Base-by-base conservation (phyloP, 139 green algal genomes). In the Pseudopediastrum boryanum region DNA sequence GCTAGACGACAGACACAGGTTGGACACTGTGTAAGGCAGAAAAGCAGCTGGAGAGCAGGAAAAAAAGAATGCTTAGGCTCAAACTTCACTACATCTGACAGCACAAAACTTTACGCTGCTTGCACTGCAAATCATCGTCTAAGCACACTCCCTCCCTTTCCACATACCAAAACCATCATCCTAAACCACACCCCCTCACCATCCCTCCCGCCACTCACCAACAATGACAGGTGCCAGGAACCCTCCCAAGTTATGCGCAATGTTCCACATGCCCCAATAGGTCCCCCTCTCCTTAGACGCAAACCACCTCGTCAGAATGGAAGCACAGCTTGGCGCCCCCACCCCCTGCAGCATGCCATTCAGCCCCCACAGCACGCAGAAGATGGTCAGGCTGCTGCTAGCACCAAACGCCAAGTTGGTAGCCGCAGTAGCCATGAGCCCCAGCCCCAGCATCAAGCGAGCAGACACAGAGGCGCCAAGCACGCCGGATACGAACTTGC, bases 181-280 rank as follows among this genome's bases (percentile, higher is more conserved):
- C n/a, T n/a, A n/a, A n/a, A n/a, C n/a, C n/a, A n/a, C n/a, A n/a
- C n/a, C n/a, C n/a, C n/a, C n/a, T n/a, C n/a, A n/a, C n/a, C n/a
- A n/a, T 12, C 46, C 46, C 13, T 12, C 46, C 13, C 12, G 46
- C 23, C n/a, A 41, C 73, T 61, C 44, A 46, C 94, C 94, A 2
- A 93, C 94, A 23, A 98, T 83, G 56, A 98, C 88, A 41, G 94
- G 94, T 1, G 94, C 94, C 35, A 85, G 36, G 77, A 98, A 98
- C 36, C 94, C 94, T 12, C 94, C 94, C 48, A 98, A 72, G 86
- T 98, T 98, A 86, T 98, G 93, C 41, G 89, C 90, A 64, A 96
- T 96, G 70, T 89, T 93, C 88, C 88, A 93, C 80, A 93, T 89
- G 76, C 88, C 88, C 88, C 88, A 93, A 74, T 86, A 91, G 65